Conservation (phyloP, 2,329 filamentous ascomycete species). For the Orbilia ellipsospora region DNA sequence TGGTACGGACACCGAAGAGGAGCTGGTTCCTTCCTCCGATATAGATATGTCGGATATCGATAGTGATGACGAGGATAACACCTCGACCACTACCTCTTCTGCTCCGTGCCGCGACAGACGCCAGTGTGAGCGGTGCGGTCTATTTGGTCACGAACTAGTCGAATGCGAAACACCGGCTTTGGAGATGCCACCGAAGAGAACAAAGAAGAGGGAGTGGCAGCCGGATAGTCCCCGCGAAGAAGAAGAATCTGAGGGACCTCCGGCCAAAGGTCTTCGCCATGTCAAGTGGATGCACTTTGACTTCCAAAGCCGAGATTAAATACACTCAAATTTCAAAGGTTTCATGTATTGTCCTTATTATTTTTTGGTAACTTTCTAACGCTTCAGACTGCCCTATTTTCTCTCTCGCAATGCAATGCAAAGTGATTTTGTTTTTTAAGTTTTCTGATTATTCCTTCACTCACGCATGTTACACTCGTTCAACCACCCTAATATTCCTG, state of each 20-base stretch:
- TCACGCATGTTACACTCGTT: slow-evolving; percentile 51
- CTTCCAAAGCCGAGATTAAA: slow-evolving; percentile 34
- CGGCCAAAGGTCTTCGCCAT: slow-evolving; percentile 50
- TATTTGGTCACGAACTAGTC: slow-evolving; percentile 52
- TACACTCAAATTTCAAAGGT: slow-evolving; percentile 14
- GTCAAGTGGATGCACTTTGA: slow-evolving; percentile 55
- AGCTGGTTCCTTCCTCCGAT: slow-evolving; percentile 50
- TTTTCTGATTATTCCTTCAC: slow-evolving; percentile 22
- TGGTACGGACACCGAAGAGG: slow-evolving; percentile 54
- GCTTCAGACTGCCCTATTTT: slow-evolving; percentile 36
- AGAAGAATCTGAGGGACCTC: slow-evolving; percentile 37
- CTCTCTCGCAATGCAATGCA: neutral
- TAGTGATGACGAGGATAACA: slow-evolving; percentile 48
- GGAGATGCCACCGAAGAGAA: slow-evolving; percentile 24
- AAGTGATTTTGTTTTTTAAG: neutral
- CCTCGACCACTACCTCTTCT: slow-evolving; percentile 51
- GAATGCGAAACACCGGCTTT: slow-evolving; percentile 52
- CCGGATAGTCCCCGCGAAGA: slow-evolving; percentile 45
- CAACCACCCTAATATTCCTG: slow-evolving; percentile 29
- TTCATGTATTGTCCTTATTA: slow-evolving; percentile 9
- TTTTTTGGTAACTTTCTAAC: slow-evolving; percentile 43
- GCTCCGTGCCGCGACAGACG: slow-evolving; percentile 51
- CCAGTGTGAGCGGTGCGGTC: slow-evolving; percentile 54
- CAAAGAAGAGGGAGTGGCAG: slow-evolving; percentile 52
- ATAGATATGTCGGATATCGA: slow-evolving; percentile 45